phyloP scores from a whole-genome alignment of 2,329 filamentous ascomycete genomes.

The Tolypocladium cylindrosporum region DNA sequence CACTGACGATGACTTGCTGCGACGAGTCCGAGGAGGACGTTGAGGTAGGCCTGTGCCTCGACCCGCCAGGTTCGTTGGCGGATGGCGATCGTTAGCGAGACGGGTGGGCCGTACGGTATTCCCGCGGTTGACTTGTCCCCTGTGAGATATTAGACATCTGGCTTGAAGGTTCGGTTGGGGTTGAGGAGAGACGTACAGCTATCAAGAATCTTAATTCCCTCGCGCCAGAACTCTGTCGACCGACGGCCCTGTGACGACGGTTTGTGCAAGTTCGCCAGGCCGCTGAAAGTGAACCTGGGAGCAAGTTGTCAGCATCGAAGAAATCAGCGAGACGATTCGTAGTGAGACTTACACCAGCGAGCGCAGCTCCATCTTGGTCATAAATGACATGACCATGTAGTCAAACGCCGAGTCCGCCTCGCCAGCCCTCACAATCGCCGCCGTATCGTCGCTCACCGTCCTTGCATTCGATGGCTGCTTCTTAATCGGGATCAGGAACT shows the following conservation, averaged over 20 bases:
- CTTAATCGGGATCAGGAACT: constrained; percentile 46
- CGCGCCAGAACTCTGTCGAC: constrained; percentile 29
- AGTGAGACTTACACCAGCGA: constrained; percentile 40
- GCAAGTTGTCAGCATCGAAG: constrained; percentile 7
- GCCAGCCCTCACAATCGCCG: constrained; percentile 40
- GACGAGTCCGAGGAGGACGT: constrained; percentile 61
- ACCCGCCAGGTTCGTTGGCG: constrained; percentile 53
- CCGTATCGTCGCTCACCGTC: constrained; percentile 48
- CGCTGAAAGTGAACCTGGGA: constrained; percentile 43
- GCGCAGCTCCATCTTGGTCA: constrained; percentile 49
- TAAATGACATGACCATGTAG: constrained; percentile 48
- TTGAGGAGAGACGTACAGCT: constrained; percentile 28
- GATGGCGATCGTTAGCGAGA: constrained; percentile 48
- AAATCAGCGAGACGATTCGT: too few species aligned
- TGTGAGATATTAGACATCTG: constrained; percentile 2
- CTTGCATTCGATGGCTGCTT: constrained; percentile 35
- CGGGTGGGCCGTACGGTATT: constrained; percentile 27
- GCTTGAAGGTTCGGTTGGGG: neutral
- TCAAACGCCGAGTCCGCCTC: constrained; percentile 34
- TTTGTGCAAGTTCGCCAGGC: constrained; percentile 34
- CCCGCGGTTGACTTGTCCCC: constrained; percentile 25
- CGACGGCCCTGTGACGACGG: constrained; percentile 21
- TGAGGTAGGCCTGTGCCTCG: constrained; percentile 57
- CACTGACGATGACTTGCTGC: constrained; percentile 63
- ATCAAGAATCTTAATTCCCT: constrained; percentile 34